Evolutionary conservation across 2,329 filamentous ascomycete species (phyloP).

Genomic region (Ophiosphaerella korrae): DNA sequence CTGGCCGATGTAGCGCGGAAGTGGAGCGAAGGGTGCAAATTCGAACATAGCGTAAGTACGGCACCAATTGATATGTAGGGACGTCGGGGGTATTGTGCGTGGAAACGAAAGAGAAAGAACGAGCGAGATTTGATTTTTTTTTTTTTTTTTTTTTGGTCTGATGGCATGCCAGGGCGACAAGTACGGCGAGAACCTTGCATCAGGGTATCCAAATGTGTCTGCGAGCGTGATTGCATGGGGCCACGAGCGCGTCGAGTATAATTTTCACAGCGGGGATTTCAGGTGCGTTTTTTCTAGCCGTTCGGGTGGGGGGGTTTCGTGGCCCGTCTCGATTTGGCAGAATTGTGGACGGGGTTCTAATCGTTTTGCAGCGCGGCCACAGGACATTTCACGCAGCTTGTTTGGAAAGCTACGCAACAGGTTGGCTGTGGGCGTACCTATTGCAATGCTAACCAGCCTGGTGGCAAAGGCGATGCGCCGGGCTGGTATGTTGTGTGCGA

Average conservation of each 20-base stretch:
- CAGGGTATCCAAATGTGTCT: conserved; percentile 66
- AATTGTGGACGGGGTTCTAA: not conserved
- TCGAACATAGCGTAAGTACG: conserved; percentile 56
- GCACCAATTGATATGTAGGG: not conserved
- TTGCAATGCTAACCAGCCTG: not conserved
- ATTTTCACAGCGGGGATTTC: conserved; percentile 57
- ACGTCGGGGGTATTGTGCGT: not conserved
- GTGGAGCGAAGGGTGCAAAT: conserved; percentile 55
- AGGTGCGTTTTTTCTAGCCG: too few relatives aligned
- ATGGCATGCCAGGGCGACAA: conserved; percentile 57
- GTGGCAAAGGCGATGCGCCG: conserved; percentile 10
- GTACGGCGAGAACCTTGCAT: conserved; percentile 76
- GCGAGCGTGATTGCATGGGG: conserved; percentile 71
- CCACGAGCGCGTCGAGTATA: conserved; percentile 62
- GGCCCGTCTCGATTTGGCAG: too few relatives aligned
- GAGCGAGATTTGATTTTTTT: too few relatives aligned
- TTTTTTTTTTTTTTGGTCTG: not conserved
- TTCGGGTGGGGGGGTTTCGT: too few relatives aligned
- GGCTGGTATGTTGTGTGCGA: conserved; percentile 39
- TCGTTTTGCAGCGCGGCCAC: conserved; percentile 55
- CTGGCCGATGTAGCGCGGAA: conserved; percentile 60
- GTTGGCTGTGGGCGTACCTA: conserved; percentile 20
- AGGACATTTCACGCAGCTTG: conserved; percentile 36
- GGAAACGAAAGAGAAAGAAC: too few relatives aligned
- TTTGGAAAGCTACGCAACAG: conserved; percentile 25